phyloP scores from a whole-genome alignment of 768 basidiomycete genomes.

The Lactarius hatsudake region DNA sequence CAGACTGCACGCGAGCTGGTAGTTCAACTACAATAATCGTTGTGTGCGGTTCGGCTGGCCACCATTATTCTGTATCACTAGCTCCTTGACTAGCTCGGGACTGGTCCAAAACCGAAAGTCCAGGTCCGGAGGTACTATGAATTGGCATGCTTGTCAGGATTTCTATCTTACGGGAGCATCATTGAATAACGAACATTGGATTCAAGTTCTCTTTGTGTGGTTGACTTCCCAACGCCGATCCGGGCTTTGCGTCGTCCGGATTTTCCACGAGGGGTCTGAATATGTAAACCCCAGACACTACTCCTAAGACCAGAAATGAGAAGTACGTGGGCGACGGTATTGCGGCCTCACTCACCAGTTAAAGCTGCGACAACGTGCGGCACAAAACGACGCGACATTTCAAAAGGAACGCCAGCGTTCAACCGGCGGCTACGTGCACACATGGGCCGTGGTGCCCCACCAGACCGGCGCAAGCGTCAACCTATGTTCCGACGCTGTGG shows the following conservation, averaged over 20 bases:
- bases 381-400: conserved; percentile 14
- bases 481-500: conserved; percentile 9
- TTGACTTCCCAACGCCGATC: not conserved
- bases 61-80: not conserved
- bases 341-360: conserved; percentile 44
- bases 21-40: not conserved
- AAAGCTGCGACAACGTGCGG: conserved; percentile 40
- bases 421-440: not conserved
- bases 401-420: not conserved
- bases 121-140: not conserved
- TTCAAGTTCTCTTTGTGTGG: not conserved
- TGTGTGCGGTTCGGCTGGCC: not conserved
- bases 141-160: not conserved
- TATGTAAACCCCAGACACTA: conserved; percentile 22
- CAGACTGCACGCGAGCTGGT: not conserved
- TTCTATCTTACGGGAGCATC: not conserved
- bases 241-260: not conserved
- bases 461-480: conserved; percentile 20
- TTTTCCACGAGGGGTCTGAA: conserved; percentile 19
- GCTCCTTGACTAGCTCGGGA: too few relatives aligned
- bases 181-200: not conserved
- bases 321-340: not conserved
- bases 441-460: not conserved
- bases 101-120: not conserved
- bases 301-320: conserved; percentile 5